Conservation (phyloP, 225 moss, liverwort and hornwort species). For the Asterella californica region DNA sequence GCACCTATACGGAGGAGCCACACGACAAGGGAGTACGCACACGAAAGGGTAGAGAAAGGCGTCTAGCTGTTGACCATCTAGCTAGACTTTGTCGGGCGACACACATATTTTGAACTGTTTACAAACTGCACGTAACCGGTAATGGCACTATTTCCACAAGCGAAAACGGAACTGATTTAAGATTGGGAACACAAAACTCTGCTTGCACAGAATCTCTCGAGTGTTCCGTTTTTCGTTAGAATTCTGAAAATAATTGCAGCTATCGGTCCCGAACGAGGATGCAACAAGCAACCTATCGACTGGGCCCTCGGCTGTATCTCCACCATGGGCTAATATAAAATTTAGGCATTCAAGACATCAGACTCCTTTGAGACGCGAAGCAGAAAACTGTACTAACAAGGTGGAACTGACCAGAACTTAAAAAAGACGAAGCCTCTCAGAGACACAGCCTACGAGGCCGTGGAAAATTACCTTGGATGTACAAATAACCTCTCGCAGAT, state of each 20-base stretch:
- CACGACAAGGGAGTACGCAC: background rate
- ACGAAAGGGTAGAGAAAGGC: no score
- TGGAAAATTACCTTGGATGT: constrained; percentile 70
- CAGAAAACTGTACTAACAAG: no score
- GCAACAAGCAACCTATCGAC: background rate
- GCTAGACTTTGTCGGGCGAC: background rate
- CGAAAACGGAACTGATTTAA: no score
- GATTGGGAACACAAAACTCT: no score
- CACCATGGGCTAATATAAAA: background rate
- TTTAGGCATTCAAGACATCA: background rate
- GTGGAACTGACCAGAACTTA: no score
- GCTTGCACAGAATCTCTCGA: no score
- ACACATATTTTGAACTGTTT: no score
- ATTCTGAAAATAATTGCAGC: background rate
- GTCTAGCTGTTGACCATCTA: background rate
- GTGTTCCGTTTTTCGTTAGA: no score
- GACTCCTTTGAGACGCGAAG: no score
- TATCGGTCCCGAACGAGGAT: background rate
- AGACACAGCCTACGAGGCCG: background rate
- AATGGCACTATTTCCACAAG: no score
- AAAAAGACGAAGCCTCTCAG: background rate
- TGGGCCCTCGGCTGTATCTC: background rate
- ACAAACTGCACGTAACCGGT: no score
- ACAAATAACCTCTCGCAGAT: constrained; percentile 95
- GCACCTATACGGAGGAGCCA: background rate